Conservation (phyloP, 352 stramenopile genomes). For the Phytophthora pisi region DNA sequence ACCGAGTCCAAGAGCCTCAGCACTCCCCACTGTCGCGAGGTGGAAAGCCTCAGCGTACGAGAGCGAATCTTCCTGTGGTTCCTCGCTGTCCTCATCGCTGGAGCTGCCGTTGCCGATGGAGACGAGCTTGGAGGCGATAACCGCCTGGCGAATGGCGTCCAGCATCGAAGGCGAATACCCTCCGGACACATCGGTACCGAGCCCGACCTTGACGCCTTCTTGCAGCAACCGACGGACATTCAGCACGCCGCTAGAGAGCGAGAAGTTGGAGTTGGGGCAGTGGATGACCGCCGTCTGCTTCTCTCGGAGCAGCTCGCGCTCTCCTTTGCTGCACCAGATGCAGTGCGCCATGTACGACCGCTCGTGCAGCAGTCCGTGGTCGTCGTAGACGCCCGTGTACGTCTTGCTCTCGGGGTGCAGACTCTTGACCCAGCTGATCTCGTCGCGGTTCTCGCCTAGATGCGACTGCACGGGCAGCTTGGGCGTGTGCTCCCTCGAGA, state of each 20-base stretch:
- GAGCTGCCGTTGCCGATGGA: constrained; percentile 68
- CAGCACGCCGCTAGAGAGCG: constrained; percentile 87
- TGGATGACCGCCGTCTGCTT: constrained; percentile 89
- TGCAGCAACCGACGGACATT: constrained; percentile 79
- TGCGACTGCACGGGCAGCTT: constrained; percentile 91
- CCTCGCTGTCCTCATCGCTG: constrained; percentile 36
- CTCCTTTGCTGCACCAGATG: constrained; percentile 82
- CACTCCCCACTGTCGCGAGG: constrained; percentile 90
- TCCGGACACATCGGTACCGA: constrained; percentile 95
- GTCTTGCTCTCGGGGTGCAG: constrained; percentile 83
- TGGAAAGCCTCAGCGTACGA: constrained; percentile 89
- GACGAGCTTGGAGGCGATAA: constrained; percentile 90
- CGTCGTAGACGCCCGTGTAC: constrained; percentile 85
- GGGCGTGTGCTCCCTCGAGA: constrained; percentile 81
- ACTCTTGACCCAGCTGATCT: constrained; percentile 87
- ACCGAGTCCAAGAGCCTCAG: constrained; percentile 75
- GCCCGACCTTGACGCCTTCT: constrained; percentile 88
- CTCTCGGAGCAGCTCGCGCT: constrained; percentile 73
- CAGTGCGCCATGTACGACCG: constrained; percentile 95
- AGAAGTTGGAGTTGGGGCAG: constrained; percentile 96
- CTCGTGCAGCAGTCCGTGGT: constrained; percentile 89
- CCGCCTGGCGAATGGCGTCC: constrained; percentile 88
- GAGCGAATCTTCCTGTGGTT: constrained; percentile 38
- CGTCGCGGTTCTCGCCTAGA: constrained; percentile 88
- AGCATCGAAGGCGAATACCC: constrained; percentile 96